phyloP scores from a whole-genome alignment of 116 monocot species.

The Cymodocea nodosa region DNA sequence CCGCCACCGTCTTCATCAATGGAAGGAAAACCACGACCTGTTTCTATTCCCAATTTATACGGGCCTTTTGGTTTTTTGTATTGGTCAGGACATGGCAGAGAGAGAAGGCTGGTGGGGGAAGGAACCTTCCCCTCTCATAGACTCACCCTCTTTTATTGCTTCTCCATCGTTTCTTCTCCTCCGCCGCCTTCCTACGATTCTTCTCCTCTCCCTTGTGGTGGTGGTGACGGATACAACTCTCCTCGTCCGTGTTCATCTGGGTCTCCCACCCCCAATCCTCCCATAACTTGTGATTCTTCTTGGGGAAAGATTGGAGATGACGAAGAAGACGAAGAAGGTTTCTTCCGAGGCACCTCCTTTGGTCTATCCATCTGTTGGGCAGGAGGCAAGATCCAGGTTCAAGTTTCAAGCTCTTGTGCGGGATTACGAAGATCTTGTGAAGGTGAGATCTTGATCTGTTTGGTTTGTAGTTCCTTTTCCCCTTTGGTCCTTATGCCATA shows the following conservation, averaged over 20 bases:
- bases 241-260: slow-evolving; percentile 1
- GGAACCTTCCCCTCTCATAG: slow-evolving; percentile 21
- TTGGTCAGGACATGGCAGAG: slow-evolving; percentile 18
- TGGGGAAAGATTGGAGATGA: slow-evolving; percentile 8
- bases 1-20: too few relatives aligned
- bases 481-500: not conserved
- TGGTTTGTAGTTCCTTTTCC: not conserved
- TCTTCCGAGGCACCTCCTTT: slow-evolving; percentile 4
- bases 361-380: slow-evolving; percentile 7
- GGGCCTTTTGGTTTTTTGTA: slow-evolving; percentile 34
- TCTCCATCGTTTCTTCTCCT: slow-evolving; percentile 8
- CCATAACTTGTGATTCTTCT: slow-evolving; percentile 2
- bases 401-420: slow-evolving; percentile 26
- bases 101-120: slow-evolving; percentile 18
- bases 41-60: slow-evolving; percentile 20
- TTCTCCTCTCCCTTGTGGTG: not conserved
- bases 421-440: slow-evolving; percentile 37
- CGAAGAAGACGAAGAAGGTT: slow-evolving; percentile 24
- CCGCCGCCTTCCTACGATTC: slow-evolving; percentile 7
- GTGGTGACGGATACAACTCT: not conserved
- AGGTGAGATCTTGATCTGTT: slow-evolving; percentile 25
- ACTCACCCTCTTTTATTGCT: slow-evolving; percentile 3
- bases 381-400: slow-evolving; percentile 25
- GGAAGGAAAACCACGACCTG: not conserved
- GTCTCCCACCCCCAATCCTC: slow-evolving; percentile 1